phyloP scores from a whole-genome alignment of 2,329 filamentous ascomycete genomes.

The Ambrosiella xylebori region DNA sequence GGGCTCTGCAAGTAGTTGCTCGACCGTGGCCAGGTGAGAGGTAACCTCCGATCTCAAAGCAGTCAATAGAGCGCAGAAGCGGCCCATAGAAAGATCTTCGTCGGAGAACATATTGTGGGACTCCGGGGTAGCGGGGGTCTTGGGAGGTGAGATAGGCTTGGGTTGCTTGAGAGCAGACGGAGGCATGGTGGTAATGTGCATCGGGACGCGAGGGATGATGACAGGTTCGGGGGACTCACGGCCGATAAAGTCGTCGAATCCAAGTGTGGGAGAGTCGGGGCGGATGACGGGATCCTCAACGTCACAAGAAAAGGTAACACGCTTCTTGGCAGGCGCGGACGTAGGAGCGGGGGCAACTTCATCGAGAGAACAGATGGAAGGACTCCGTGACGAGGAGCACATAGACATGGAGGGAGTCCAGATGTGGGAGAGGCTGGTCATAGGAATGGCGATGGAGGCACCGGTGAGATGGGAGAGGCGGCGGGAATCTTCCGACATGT shows the following conservation, averaged over 20 bases:
- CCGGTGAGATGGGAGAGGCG: slow-evolving; percentile 21
- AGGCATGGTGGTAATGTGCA: slow-evolving; percentile 13
- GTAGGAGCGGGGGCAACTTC: slow-evolving; percentile 15
- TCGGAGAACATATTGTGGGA: slow-evolving; percentile 21
- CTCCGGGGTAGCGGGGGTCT: slow-evolving; percentile 1
- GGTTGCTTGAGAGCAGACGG: slow-evolving; percentile 11
- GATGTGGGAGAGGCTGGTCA: slow-evolving; percentile 27
- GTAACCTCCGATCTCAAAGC: slow-evolving; percentile 31
- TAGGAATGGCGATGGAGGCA: slow-evolving; percentile 29
- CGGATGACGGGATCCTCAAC: slow-evolving; percentile 31
- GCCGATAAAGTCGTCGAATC: slow-evolving; percentile 28
- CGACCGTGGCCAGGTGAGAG: slow-evolving; percentile 30
- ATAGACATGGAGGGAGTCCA: slow-evolving; percentile 26
- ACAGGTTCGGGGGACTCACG: slow-evolving; percentile 15
- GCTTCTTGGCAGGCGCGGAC: slow-evolving; percentile 20
- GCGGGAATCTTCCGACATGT: slow-evolving; percentile 23
- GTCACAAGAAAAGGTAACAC: slow-evolving; percentile 23
- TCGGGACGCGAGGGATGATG: slow-evolving; percentile 9
- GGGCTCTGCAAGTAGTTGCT: slow-evolving; percentile 22
- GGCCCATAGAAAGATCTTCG: slow-evolving; percentile 26
- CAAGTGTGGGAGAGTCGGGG: slow-evolving; percentile 43
- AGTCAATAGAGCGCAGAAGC: slow-evolving; percentile 31
- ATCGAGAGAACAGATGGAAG: slow-evolving; percentile 25
- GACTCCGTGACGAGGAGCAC: slow-evolving; percentile 30
- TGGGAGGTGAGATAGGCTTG: slow-evolving; percentile 6